These are phyloP conservation scores for Candida broadrunensis DNA, from an alignment of 805 yeast genomes.

Conservation along the genomic window DNA sequence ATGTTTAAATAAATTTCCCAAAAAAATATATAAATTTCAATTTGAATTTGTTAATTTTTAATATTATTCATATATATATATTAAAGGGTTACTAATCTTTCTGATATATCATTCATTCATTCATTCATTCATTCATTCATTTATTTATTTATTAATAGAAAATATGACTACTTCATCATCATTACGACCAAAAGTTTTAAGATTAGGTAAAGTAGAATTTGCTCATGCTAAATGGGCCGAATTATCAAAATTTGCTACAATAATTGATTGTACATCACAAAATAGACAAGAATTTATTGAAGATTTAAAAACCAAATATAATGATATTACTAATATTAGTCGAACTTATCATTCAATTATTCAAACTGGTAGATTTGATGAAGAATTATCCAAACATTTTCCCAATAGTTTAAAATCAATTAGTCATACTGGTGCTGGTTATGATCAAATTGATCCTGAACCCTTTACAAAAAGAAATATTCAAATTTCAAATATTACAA, in stretches of 20 bases:
- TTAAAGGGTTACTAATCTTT: no score
- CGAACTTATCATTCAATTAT: constrained; percentile 53
- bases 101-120: no score
- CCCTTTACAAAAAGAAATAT: constrained; percentile 50
- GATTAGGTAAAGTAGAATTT: constrained; percentile 58
- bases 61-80: no score
- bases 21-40: no score
- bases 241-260: constrained; percentile 41
- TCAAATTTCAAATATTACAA: constrained; percentile 68
- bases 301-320: constrained; percentile 44
- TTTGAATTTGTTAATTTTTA: no score
- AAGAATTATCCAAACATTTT: constrained; percentile 51
- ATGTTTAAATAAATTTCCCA: no score
- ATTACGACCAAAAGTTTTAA: constrained; percentile 51
- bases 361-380: constrained; percentile 64
- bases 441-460: constrained; percentile 65
- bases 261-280: constrained; percentile 32
- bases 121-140: no score
- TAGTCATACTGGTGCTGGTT: constrained; percentile 71
- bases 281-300: constrained; percentile 37
- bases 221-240: constrained; percentile 70
- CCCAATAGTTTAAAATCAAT: constrained; percentile 54
- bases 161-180: constrained; percentile 4
- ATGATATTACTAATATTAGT: constrained; percentile 38
- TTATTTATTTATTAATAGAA: not conserved